Conservation (phyloP, 768 basidiomycete species). For the Lentinus tigrinus region DNA sequence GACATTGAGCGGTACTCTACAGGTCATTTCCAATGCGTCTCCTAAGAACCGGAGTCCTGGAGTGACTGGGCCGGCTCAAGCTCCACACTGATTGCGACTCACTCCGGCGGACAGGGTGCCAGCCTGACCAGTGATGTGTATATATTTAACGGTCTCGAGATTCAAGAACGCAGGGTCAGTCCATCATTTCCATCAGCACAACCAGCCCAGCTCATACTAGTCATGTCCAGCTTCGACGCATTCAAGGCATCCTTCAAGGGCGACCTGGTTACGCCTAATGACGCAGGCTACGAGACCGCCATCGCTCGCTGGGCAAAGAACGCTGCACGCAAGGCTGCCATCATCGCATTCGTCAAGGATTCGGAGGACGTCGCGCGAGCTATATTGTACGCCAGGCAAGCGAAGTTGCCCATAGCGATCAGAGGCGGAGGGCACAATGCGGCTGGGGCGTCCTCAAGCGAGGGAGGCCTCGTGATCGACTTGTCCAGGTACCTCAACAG, state of each 20-base stretch:
- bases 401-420: conserved; percentile 41
- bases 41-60: too few relatives aligned
- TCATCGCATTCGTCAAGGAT: conserved; percentile 45
- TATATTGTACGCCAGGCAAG: conserved; percentile 34
- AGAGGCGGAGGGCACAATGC: conserved; percentile 49
- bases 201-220: too few relatives aligned
- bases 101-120: too few relatives aligned
- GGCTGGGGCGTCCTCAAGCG: conserved; percentile 42
- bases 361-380: conserved; percentile 38
- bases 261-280: conserved; percentile 39
- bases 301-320: conserved; percentile 46
- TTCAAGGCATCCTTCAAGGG: conserved; percentile 37
- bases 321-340: conserved; percentile 36
- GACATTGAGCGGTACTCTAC: too few relatives aligned
- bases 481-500: conserved; percentile 41
- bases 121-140: too few relatives aligned
- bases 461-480: conserved; percentile 51
- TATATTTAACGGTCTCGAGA: too few relatives aligned
- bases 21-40: too few relatives aligned
- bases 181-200: too few relatives aligned
- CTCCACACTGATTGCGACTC: too few relatives aligned
- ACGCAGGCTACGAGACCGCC: conserved; percentile 37
- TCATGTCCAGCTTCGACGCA: conserved; percentile 18
- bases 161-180: too few relatives aligned
- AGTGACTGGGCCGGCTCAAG: too few relatives aligned